Percentiles rank a stretch among this genome's conserved stretches.
Conservation (phyloP, 1,284 basidiomycete genomes). For the Vanrija sp. region DNA sequence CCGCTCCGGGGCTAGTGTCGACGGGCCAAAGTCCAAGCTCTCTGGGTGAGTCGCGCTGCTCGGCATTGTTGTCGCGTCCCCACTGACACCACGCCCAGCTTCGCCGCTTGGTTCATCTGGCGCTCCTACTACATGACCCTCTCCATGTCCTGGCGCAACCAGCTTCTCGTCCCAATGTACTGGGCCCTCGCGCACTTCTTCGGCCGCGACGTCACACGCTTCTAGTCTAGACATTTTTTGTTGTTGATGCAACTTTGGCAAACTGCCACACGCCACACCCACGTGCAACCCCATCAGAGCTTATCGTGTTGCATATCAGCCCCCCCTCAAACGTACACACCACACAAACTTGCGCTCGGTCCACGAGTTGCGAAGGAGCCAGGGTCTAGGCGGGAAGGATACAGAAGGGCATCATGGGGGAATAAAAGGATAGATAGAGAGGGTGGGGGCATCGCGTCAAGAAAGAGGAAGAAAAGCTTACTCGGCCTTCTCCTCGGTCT, state of each 20-base stretch:
- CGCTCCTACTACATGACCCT: conserved; percentile 54
- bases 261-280: no score
- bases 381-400: no score
- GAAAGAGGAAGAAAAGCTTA: conserved; percentile 1
- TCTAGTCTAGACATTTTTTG: conserved; percentile 50
- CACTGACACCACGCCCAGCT: conserved; percentile 1
- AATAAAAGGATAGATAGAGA: no score
- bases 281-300: no score
- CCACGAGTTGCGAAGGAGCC: no score
- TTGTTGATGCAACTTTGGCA: no score
- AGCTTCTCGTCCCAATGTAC: conserved; percentile 67
- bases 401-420: no score
- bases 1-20: conserved; percentile 57
- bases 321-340: no score
- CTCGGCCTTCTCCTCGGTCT: conserved; percentile 6
- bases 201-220: conserved; percentile 72
- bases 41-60: conserved; percentile 51
- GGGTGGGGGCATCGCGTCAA: background rate
- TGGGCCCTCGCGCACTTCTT: conserved; percentile 59
- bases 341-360: no score
- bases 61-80: no score
- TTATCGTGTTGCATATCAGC: no score
- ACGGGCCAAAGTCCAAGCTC: conserved; percentile 61
- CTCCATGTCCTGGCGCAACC: conserved; percentile 71
- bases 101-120: conserved; percentile 49